A percentile compares a stretch with the other conserved stretches of the same genome.
These are phyloP conservation scores for Fraxinus floribunda DNA, from an alignment of 305 asterid species.

Conservation along the genomic window DNA sequence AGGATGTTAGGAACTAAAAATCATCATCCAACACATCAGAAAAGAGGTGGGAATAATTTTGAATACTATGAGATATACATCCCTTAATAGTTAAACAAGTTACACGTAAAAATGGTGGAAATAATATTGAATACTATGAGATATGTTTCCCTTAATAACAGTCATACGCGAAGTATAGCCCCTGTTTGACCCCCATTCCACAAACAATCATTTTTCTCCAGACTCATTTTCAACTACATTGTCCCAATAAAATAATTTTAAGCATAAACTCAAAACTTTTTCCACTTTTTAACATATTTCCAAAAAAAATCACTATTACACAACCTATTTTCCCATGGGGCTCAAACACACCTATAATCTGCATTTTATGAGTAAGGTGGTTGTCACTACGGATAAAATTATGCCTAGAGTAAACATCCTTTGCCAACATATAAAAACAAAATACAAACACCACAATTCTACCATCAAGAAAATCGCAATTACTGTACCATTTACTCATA, in stretches of 20 bases:
- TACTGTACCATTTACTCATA: neutral
- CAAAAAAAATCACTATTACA: neutral
- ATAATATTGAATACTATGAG: neutral
- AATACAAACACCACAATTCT: neutral
- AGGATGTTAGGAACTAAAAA: neutral
- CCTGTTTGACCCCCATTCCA: neutral
- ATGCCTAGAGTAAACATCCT: neutral
- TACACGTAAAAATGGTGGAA: neutral
- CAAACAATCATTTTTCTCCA: neutral
- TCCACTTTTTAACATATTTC: neutral
- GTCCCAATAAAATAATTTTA: too few species aligned
- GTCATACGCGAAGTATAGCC: neutral
- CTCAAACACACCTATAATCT: neutral
- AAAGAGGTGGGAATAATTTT: neutral
- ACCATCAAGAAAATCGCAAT: slow-evolving; percentile 11
- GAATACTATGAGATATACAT: neutral
- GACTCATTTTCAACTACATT: neutral
- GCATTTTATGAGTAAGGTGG: neutral
- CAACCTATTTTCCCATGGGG: neutral
- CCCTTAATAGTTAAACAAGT: slow-evolving; percentile 2
- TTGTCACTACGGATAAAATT: neutral
- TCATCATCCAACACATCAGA: neutral
- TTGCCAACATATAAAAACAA: neutral
- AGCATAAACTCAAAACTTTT: neutral
- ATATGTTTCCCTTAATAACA: neutral